Evolutionary conservation across 2,329 filamentous ascomycete genomes (phyloP).

Genomic region (Myriosclerotinia curreyana): DNA sequence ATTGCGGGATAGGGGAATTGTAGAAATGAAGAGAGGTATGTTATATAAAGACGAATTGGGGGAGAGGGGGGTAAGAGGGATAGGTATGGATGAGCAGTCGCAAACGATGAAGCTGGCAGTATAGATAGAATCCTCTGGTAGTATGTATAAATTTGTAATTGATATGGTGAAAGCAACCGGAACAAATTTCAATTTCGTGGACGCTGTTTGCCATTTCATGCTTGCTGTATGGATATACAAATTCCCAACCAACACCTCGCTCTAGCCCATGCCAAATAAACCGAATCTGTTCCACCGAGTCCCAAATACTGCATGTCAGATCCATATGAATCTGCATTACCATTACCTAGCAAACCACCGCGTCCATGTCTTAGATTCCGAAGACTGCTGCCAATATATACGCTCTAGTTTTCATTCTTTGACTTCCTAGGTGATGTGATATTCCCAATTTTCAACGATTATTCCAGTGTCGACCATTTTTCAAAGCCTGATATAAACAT

Average conservation of each 20-base stretch:
- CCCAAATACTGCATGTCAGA: neutral
- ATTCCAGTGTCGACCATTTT: neutral
- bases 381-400: neutral
- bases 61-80: too few species aligned
- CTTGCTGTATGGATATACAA: slow-evolving; percentile 8
- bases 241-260: slow-evolving; percentile 10
- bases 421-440: neutral
- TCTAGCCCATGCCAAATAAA: slow-evolving; percentile 3
- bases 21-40: too few species aligned
- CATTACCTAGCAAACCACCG: neutral
- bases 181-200: neutral
- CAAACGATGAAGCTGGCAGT: too few species aligned
- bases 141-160: neutral
- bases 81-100: too few species aligned
- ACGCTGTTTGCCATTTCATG: neutral
- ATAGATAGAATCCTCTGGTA: too few species aligned
- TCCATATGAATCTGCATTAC: neutral
- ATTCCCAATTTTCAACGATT: neutral
- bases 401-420: neutral
- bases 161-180: neutral
- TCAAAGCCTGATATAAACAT: slow-evolving; percentile 76
- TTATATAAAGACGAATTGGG: too few species aligned
- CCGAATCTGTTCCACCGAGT: neutral
- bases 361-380: too few species aligned
- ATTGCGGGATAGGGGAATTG: too few species aligned